Conservation (phyloP, 2,329 filamentous ascomycete genomes). For the Fusarium verrucosum region DNA sequence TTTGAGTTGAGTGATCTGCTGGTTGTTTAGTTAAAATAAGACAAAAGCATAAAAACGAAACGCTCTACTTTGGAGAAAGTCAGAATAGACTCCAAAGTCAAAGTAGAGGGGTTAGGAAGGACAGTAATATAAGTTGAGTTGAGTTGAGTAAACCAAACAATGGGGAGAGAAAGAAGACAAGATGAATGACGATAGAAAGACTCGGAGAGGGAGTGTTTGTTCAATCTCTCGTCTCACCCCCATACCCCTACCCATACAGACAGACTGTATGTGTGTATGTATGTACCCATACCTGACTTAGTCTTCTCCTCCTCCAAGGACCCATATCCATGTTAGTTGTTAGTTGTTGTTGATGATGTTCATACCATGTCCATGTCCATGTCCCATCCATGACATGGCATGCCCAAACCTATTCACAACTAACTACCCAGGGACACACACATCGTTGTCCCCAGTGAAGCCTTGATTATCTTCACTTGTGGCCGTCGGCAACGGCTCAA, state of each 20-base stretch:
- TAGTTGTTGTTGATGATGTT: no score
- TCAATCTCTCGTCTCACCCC: constrained; percentile 18
- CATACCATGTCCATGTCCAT: constrained; percentile 13
- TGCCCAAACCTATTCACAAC: constrained; percentile 1
- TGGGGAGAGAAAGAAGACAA: constrained; percentile 1
- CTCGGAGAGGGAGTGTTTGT: constrained; percentile 34
- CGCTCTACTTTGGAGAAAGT: background rate
- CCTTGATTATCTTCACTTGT: background rate
- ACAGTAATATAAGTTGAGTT: constrained; percentile 36
- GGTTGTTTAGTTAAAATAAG: background rate
- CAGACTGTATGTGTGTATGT: no score
- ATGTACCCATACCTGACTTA: background rate
- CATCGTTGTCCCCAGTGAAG: background rate
- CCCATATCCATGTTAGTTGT: constrained; percentile 12
- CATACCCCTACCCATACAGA: constrained; percentile 2
- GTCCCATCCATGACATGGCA: constrained; percentile 2
- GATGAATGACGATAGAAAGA: constrained; percentile 34
- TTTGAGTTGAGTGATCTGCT: background rate
- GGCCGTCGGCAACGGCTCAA: constrained; percentile 18
- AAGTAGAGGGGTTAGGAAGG: constrained; percentile 22
- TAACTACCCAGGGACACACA: background rate
- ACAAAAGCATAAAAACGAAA: background rate
- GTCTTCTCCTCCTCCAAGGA: background rate
- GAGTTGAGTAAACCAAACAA: constrained; percentile 20
- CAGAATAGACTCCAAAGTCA: background rate